Conservation (phyloP, 345 rosid species). For the Hevea brasiliensis region DNA sequence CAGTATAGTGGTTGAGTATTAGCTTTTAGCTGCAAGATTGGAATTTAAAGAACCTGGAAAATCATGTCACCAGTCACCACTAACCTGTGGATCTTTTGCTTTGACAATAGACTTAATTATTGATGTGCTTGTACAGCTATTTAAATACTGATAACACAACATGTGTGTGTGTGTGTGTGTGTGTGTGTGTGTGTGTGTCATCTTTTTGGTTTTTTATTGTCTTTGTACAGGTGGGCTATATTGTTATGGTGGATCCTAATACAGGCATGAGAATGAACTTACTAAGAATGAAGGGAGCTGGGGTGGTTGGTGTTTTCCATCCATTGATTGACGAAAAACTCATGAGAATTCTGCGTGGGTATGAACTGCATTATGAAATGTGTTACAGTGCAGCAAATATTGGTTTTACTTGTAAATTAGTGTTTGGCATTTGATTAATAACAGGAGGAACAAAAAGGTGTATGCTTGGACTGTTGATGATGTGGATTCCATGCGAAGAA, state of each 20-base stretch:
- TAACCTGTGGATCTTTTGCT: neutral
- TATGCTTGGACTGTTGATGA: constrained; percentile 94
- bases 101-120: neutral
- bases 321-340: constrained; percentile 63
- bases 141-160: neutral
- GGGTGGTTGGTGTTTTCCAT: constrained; percentile 78
- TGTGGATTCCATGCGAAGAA: constrained; percentile 59
- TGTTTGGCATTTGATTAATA: constrained; percentile 8
- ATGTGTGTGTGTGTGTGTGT: too few relatives aligned
- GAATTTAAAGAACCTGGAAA: neutral
- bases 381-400: neutral
- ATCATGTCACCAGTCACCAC: too few relatives aligned
- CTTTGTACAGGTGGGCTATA: constrained; percentile 79
- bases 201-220: neutral
- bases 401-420: too few relatives aligned
- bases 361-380: constrained; percentile 15
- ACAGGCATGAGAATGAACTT: constrained; percentile 58
- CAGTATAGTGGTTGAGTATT: neutral
- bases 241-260: constrained; percentile 72
- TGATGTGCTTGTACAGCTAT: neutral
- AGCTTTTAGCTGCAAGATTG: neutral
- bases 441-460: constrained; percentile 72
- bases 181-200: too few relatives aligned
- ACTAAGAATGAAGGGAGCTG: constrained; percentile 74
- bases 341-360: constrained; percentile 61